Evolutionary conservation across 1,284 basidiomycete species (phyloP).

Genomic region (Leccinum subspadiceum): DNA sequence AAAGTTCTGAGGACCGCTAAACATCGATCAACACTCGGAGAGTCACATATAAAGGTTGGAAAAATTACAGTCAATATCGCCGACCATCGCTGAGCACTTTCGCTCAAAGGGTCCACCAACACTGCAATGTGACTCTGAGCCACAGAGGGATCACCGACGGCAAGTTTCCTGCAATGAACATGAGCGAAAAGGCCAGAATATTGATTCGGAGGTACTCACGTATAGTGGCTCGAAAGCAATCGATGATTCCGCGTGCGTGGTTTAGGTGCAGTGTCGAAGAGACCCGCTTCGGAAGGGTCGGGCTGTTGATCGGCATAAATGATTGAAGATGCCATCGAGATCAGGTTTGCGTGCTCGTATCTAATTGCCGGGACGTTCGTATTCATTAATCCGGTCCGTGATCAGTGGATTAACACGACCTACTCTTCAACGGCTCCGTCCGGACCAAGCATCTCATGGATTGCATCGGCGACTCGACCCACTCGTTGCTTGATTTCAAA

Average conservation of each 20-base stretch:
- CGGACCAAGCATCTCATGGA: conserved; percentile 51
- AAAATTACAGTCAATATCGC: conserved; percentile 64
- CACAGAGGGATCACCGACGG: conserved; percentile 62
- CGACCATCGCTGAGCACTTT: conserved; percentile 83
- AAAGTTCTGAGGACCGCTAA: conserved; percentile 35
- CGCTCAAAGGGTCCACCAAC: conserved; percentile 84
- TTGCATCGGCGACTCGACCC: conserved; percentile 62
- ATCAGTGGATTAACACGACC: conserved; percentile 11
- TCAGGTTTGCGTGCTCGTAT: conserved; percentile 53
- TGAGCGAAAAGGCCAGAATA: conserved; percentile 4
- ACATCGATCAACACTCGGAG: conserved; percentile 1
- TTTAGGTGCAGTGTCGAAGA: conserved; percentile 62
- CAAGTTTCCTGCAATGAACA: conserved; percentile 53
- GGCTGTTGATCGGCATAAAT: conserved; percentile 65
- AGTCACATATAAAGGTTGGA: not conserved
- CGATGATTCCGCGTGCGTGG: conserved; percentile 62
- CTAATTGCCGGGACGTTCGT: conserved; percentile 34
- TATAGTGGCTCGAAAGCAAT: conserved; percentile 56
- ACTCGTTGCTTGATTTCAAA: conserved; percentile 76
- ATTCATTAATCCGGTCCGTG: conserved; percentile 1
- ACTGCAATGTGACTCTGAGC: conserved; percentile 75
- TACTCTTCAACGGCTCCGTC: conserved; percentile 47
- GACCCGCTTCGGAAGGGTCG: conserved; percentile 69
- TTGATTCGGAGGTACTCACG: conserved; percentile 46
- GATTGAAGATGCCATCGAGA: conserved; percentile 68